Evolutionary conservation across 805 yeast genomes (phyloP).

Genomic region (Torulaspora quercuum): DNA sequence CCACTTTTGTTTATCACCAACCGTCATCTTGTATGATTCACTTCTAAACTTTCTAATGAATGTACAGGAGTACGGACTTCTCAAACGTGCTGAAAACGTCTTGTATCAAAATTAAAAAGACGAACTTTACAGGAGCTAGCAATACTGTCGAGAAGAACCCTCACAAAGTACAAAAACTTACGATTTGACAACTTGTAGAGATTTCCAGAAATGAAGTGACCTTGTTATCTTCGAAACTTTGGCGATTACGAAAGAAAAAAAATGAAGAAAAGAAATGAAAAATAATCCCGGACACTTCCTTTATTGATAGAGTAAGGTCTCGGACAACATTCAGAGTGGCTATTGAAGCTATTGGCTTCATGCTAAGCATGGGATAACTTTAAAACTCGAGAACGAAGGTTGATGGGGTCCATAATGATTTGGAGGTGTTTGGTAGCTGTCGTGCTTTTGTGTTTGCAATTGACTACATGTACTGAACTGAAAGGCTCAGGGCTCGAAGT

Average conservation of each 20-base stretch:
- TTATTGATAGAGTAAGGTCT: too few relatives aligned
- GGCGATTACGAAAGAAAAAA: too few relatives aligned
- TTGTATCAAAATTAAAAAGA: conserved; percentile 2
- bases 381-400: background rate
- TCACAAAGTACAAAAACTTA: too few relatives aligned
- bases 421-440: conserved; percentile 1
- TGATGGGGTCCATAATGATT: background rate
- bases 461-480: background rate
- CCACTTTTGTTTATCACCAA: conserved; percentile 44
- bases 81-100: conserved; percentile 9
- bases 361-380: too few relatives aligned
- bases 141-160: too few relatives aligned
- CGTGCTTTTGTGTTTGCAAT: conserved; percentile 2
- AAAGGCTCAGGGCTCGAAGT: conserved; percentile 9
- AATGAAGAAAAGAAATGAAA: too few relatives aligned
- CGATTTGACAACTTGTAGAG: too few relatives aligned
- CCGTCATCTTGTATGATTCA: conserved; percentile 22
- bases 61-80: conserved; percentile 5
- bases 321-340: too few relatives aligned
- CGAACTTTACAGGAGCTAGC: background rate
- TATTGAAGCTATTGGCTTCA: background rate
- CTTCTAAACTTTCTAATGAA: conserved; percentile 13
- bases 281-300: too few relatives aligned
- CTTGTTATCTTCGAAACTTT: too few relatives aligned
- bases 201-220: too few relatives aligned